A percentile compares a stretch with the other conserved stretches of the same genome.
Conservation (phyloP, 768 basidiomycete genomes). For the Nevesoporus exiguus region DNA sequence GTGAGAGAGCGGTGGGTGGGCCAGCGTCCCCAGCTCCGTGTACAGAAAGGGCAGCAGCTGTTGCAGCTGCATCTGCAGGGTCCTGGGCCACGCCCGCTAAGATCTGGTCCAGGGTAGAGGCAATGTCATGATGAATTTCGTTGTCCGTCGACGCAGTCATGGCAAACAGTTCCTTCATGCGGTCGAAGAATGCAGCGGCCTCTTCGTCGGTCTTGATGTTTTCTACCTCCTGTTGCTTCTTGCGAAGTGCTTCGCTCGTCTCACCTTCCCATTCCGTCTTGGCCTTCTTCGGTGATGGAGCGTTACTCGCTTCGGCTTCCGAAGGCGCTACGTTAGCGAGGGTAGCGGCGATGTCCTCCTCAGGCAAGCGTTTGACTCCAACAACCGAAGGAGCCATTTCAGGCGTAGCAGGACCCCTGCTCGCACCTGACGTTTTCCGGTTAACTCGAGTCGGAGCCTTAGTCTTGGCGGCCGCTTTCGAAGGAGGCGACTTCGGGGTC, state of each 20-base stretch:
- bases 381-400: constrained; percentile 31
- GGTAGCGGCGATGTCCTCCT: constrained; percentile 32
- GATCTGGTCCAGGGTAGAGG: constrained; percentile 60
- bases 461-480: constrained; percentile 46
- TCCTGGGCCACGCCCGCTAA: constrained; percentile 54
- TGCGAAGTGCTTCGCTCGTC: constrained; percentile 46
- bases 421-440: constrained; percentile 32
- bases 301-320: constrained; percentile 36
- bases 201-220: constrained; percentile 66
- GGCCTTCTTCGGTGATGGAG: constrained; percentile 67
- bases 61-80: constrained; percentile 32
- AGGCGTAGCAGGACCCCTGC: constrained; percentile 33
- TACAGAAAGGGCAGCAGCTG: constrained; percentile 25
- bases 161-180: constrained; percentile 62
- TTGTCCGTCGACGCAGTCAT: constrained; percentile 39
- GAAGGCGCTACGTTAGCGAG: constrained; percentile 32
- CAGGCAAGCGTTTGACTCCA: constrained; percentile 34
- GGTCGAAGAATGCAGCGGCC: constrained; percentile 56
- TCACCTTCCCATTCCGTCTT: constrained; percentile 72
- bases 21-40: constrained; percentile 28
- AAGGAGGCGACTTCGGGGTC: constrained; percentile 68
- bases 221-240: constrained; percentile 38
- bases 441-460: constrained; percentile 32
- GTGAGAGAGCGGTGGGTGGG: constrained; percentile 34
- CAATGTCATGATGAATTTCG: constrained; percentile 45